Conservation (phyloP, 2,329 filamentous ascomycete genomes). For the Cadophora luteo-olivacea region DNA sequence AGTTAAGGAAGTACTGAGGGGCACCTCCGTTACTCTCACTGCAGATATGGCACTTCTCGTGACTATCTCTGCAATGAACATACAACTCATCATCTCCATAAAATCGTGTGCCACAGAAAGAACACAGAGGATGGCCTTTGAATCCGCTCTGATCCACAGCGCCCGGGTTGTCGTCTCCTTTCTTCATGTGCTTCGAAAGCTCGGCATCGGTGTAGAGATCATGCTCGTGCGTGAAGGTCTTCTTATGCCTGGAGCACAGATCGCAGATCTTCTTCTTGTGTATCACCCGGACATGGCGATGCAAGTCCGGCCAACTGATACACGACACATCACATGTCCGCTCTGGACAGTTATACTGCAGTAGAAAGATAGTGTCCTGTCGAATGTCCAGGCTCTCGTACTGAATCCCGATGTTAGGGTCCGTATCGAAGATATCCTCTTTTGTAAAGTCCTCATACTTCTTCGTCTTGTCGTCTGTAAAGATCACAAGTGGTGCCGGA, state of each 20-base stretch:
- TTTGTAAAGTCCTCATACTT: conserved; percentile 83
- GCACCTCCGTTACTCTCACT: conserved; percentile 61
- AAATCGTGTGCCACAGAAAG: conserved; percentile 89
- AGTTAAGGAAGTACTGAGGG: conserved; percentile 92
- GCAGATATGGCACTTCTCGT: conserved; percentile 95
- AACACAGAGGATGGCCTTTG: conserved; percentile 92
- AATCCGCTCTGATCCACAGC: conserved; percentile 93
- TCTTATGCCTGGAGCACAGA: conserved; percentile 91
- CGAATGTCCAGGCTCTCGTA: conserved; percentile 90
- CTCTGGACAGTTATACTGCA: conserved; percentile 96
- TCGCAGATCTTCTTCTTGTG: conserved; percentile 93
- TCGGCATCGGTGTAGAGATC: conserved; percentile 85
- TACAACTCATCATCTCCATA: conserved; percentile 97
- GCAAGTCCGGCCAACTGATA: conserved; percentile 78
- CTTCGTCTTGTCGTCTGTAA: conserved; percentile 85
- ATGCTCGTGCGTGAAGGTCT: conserved; percentile 98
- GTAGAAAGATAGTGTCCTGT: conserved; percentile 84
- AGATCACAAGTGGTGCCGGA: conserved; percentile 82
- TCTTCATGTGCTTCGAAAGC: conserved; percentile 84
- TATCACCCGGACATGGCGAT: conserved; percentile 79
- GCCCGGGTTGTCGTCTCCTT: conserved; percentile 89
- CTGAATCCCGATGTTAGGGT: conserved; percentile 88
- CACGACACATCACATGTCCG: conserved; percentile 84
- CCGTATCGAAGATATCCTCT: conserved; percentile 75
- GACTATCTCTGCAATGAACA: conserved; percentile 89